Evolutionary conservation across 192 early-diverging fungal genomes (phyloP), one percentile per base, ranked within the genome.

Genomic region (Kappamyces sp.): DNA sequence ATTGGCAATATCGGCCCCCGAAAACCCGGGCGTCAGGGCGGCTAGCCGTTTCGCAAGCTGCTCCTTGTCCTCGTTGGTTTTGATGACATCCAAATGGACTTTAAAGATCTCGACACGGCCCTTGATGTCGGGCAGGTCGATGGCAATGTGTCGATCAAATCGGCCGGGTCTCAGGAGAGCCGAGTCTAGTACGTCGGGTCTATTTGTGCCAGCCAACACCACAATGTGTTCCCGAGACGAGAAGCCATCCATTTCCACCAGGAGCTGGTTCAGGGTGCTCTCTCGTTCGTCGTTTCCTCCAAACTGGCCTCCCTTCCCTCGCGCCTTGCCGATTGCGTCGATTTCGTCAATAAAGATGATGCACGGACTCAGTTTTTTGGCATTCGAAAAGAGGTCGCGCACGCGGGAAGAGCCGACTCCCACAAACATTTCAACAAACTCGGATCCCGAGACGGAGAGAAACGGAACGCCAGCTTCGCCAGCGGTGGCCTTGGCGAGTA

Each of bases 371-470:
- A 93, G 84, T 78, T 97, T 97, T 76, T 95, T 96, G 58, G 96
- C 96, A 40, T 81, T 97, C 11, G 91, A 85, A 76, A 99, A 99
- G 59, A 99, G 67, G 65, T 99, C 96, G 37, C 96, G 85, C 2
- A 99, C 94, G 34, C 96, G 86, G 4, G 74, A 77, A 2, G 87
- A 89, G 22, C 96, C 96, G 22, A 99, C 96, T 66, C 96, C 96
- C 29, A 99, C 96, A 91, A 99, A 99, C 96, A 99, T 99, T 70
- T 99, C 96, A 32, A 97, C 89, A 64, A 99, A 99, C 69, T 99
- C 96, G 1, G 94, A 97, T 6, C 96, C 96, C 4, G 94, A 97
- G n/a, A 99, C 96, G 57, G 86, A 89, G 36, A 99, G 72, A 72
- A 99, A 99, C 7, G 96, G 93, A 2, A 95, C 93, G 37, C 91